Evolutionary conservation across 1,284 basidiomycete species (phyloP), one percentile per base, ranked within the genome.

Genomic region (Apiotrichum montevideense): DNA sequence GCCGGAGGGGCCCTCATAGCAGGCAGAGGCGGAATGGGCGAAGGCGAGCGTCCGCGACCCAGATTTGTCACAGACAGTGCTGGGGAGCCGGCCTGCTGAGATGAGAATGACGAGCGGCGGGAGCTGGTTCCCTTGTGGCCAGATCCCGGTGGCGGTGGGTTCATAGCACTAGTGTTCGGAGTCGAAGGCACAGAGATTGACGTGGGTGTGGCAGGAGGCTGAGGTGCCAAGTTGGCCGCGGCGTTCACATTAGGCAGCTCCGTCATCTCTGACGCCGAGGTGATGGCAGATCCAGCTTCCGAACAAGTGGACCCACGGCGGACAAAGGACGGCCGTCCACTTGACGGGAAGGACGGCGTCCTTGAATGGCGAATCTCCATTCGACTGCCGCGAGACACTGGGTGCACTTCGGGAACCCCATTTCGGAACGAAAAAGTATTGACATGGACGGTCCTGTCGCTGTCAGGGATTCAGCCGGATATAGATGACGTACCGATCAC

Each of bases 1-100:
- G 70, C 67, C 0, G 54, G 52, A 5, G 68, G 67, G 4, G 73
- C 70, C 49, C 90, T 85, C 66, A 93, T 92, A 8, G 90, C 90
- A 34, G 90, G 90, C 6, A 92, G 80, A 13, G 89, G 88, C 13
- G 89, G 89, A 82, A 92, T 90, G 0, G 92, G 92, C 0, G 89
- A 93, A 1, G 91, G 92, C 1, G 89, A 92, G 39, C 91, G 84
- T 2, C 85, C 89, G 67, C 69, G 64, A 44, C 58, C 63, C 49
- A 68, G 67, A 2, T 63, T 59, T 1, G 67, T 54, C 15, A 72
- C 68, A 15, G 64, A 66, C 11, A 76, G 68, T 4, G 72, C 66
- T 3, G 73, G 74, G 0, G 76, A 72, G 51, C 57, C 70, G 33
- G 77, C 67, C 44, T 77, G 66, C 62, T 76, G 66, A 45, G 77